Conservation (phyloP, 2,329 filamentous ascomycete species). For the Domatiomyces globalis region DNA sequence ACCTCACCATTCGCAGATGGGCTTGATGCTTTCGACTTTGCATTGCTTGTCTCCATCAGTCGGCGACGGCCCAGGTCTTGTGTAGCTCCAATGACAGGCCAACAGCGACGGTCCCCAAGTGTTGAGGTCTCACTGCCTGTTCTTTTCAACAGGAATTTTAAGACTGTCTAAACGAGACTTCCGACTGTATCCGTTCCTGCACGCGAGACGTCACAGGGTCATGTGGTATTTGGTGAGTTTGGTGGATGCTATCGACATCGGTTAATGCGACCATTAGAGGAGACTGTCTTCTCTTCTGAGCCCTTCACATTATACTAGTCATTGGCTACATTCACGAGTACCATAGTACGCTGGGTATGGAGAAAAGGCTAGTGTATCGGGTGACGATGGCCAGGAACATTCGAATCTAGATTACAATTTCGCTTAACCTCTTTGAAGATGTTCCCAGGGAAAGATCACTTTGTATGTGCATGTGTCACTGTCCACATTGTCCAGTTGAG, state of each 20-base stretch:
- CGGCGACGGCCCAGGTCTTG: too few species aligned
- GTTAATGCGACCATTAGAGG: not conserved
- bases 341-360: too few species aligned
- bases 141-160: not conserved
- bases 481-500: too few species aligned
- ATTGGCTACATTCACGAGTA: not conserved
- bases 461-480: too few species aligned
- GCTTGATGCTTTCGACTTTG: constrained; percentile 2
- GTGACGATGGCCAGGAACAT: not conserved
- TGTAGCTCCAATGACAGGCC: too few species aligned
- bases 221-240: not conserved
- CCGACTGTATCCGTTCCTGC: too few species aligned
- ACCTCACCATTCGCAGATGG: not conserved
- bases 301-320: constrained; percentile 10
- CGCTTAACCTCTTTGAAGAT: not conserved
- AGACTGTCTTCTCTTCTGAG: not conserved
- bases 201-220: not conserved
- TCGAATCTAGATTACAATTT: not conserved
- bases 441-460: too few species aligned
- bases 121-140: not conserved
- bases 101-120: not conserved
- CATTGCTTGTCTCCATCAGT: not conserved
- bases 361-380: not conserved
- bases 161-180: not conserved
- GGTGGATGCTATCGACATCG: not conserved